Conservation (phyloP, 148 eudicot species). For the Spergularia marina region DNA sequence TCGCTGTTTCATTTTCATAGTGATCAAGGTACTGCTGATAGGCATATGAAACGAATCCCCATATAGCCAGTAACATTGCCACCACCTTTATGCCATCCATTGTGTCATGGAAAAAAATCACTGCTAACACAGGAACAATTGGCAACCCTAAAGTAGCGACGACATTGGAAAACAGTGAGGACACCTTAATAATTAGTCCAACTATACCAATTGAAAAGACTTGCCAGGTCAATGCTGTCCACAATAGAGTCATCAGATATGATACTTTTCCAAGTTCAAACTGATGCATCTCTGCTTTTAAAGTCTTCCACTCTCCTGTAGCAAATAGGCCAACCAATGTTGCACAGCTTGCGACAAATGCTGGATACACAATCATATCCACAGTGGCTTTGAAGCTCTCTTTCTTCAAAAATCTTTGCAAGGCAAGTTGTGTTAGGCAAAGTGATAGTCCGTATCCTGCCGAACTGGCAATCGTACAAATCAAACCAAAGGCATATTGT, state of each 20-base stretch:
- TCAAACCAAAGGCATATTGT: conserved; percentile 27
- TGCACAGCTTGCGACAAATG: conserved; percentile 26
- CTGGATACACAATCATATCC: conserved; percentile 29
- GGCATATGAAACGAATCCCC: conserved; percentile 51
- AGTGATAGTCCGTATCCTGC: conserved; percentile 29
- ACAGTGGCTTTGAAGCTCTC: conserved; percentile 23
- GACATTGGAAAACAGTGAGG: conserved; percentile 41
- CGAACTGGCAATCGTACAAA: conserved; percentile 36
- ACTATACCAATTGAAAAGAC: conserved; percentile 29
- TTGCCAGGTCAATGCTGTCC: conserved; percentile 47
- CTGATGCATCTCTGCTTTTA: conserved; percentile 32
- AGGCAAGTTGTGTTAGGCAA: conserved; percentile 17
- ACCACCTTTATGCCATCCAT: conserved; percentile 46
- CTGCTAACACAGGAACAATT: conserved; percentile 42
- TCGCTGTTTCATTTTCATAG: not conserved
- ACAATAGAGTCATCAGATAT: conserved; percentile 40
- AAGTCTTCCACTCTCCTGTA: conserved; percentile 39
- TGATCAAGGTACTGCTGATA: conserved; percentile 45
- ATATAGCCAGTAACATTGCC: conserved; percentile 38
- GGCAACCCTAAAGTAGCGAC: conserved; percentile 44
- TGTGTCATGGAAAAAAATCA: conserved; percentile 39
- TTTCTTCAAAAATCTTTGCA: conserved; percentile 25
- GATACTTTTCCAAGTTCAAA: conserved; percentile 30
- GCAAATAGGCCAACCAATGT: conserved; percentile 33
- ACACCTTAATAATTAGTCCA: conserved; percentile 36